phyloP scores from a whole-genome alignment of 106 monocot genomes.

The Iris macrosiphon region DNA sequence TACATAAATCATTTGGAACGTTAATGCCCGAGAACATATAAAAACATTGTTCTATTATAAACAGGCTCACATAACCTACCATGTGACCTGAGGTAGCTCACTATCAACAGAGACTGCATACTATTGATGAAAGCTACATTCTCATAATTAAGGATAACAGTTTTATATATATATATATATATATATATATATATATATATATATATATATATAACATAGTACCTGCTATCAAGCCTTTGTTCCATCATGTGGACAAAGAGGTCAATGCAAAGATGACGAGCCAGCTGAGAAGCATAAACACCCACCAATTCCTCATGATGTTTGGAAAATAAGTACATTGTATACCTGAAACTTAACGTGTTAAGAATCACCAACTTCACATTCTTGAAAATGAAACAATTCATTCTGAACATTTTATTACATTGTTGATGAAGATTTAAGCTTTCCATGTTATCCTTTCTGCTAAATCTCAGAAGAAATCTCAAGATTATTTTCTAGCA shows the following conservation, averaged over 20 bases:
- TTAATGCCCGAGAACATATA: no score
- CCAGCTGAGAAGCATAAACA: conserved; percentile 85
- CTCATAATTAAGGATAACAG: background rate
- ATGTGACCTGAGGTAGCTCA: background rate
- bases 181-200: no score
- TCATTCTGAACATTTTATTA: no score
- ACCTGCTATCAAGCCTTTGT: conserved; percentile 86
- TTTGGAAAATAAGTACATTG: conserved; percentile 89
- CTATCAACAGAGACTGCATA: background rate
- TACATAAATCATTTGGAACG: no score
- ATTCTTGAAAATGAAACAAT: no score
- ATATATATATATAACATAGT: background rate
- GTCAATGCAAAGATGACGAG: conserved; percentile 84
- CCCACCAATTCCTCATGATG: conserved; percentile 97
- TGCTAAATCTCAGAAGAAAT: no score
- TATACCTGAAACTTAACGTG: conserved; percentile 60
- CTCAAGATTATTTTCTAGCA: no score
- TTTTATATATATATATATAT: background rate
- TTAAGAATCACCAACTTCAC: background rate
- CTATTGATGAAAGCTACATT: background rate
- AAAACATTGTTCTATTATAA: background rate
- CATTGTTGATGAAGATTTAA: no score
- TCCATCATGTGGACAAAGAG: conserved; percentile 98
- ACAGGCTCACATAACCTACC: background rate
- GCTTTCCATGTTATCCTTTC: no score